Conservation (phyloP, 2,329 filamentous ascomycete species). For the Aspergillus viridinutans region DNA sequence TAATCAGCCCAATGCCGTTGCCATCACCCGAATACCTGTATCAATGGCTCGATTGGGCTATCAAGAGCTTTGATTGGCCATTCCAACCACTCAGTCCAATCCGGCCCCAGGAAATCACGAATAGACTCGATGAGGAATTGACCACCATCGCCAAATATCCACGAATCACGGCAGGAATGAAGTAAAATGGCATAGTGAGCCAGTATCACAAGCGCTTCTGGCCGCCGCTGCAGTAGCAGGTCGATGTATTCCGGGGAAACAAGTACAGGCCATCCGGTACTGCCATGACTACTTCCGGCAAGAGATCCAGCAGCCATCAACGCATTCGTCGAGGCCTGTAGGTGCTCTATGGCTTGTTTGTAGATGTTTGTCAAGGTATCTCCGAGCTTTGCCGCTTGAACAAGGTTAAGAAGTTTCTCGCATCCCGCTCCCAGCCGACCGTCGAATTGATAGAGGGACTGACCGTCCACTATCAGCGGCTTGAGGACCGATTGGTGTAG, state of each 20-base stretch:
- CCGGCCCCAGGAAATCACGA: slow-evolving; percentile 18
- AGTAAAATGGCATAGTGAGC: slow-evolving; percentile 37
- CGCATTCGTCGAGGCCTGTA: slow-evolving; percentile 8
- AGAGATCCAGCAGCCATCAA: neutral
- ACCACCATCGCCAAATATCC: slow-evolving; percentile 32
- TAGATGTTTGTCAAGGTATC: slow-evolving; percentile 2
- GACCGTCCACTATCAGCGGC: slow-evolving; percentile 4
- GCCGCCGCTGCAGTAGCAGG: slow-evolving; percentile 26
- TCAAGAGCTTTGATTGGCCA: slow-evolving; percentile 17
- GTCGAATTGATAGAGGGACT: slow-evolving; percentile 1
- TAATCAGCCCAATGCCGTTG: neutral
- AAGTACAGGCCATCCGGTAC: slow-evolving; percentile 26
- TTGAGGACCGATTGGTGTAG: slow-evolving; percentile 12
- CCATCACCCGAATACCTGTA: neutral
- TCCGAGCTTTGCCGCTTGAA: slow-evolving; percentile 6
- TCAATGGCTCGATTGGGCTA: neutral
- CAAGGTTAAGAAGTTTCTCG: slow-evolving; percentile 5
- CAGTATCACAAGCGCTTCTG: slow-evolving; percentile 37
- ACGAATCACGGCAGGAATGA: slow-evolving; percentile 30
- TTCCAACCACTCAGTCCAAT: slow-evolving; percentile 25
- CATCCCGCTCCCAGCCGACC: slow-evolving; percentile 4
- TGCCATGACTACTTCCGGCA: neutral
- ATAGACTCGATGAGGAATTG: slow-evolving; percentile 23
- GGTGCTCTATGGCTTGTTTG: slow-evolving; percentile 4
- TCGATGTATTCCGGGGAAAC: slow-evolving; percentile 25